Evolutionary conservation across 2,329 filamentous ascomycete species (phyloP), one percentile per base, ranked within the genome.

Genomic region (Claviceps fusiformis): DNA sequence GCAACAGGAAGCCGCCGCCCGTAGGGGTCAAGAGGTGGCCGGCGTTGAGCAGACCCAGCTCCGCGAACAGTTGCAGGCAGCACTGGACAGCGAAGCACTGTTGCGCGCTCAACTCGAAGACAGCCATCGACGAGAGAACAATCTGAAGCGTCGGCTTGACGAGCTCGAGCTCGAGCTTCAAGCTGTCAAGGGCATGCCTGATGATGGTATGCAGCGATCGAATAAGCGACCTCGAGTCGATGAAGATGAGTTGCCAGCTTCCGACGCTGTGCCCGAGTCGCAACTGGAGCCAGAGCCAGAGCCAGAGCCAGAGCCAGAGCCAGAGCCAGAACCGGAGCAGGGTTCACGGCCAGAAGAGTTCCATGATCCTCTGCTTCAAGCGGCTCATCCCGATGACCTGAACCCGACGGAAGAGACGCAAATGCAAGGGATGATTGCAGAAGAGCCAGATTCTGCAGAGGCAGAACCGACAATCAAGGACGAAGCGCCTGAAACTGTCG

Each of bases 111-210:
- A 86, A 60, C 75, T 91, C 1, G 87, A 95, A 37, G 87, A 92
- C 53, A 83, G 85, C 50, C 85, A 90, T 62, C 79, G 82, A 53
- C 79, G 89, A 41, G 90, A 95, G 68, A 87, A 89, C 56, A 86
- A 85, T 56, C 76, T 95, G 43, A 95, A 95, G 71, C 80, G 86
- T 52, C 82, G 87, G 52, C 74, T 95, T n/a, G 86, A 88, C 56
- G 88, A 95, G 61, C 73, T 90, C 47, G 87, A 92, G 65, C 75
- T 78, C 43, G 79, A 81, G 66, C 65, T 78, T 1, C 74, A 73
- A 53, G 70, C 63, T 7, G 59, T 59, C 0, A 59, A 62, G 47
- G 62, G 58, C 2, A 55, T 58, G 8, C 31, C 57, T 3, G 60
- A 57, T 15, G 58, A 29, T 15, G 50, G 52, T 17, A 17, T 55